A percentile compares a stretch with the other conserved stretches of the same genome.
These are phyloP conservation scores for Mollisia scopiformis DNA, from an alignment of 2,329 filamentous ascomycete species.

Conservation along the genomic window DNA sequence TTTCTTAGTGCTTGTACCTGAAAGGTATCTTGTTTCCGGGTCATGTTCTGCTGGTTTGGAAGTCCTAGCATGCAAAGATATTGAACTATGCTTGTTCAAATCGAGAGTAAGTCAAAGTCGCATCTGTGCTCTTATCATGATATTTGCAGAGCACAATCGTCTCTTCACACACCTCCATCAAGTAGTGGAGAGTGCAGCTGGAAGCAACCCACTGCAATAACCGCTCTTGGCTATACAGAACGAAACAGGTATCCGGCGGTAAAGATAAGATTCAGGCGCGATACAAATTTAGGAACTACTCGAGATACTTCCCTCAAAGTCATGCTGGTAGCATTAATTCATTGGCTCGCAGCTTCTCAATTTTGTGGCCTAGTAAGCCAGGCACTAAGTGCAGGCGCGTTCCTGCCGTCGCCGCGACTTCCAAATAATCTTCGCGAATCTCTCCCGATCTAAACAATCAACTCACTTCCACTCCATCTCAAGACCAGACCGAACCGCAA, in stretches of 20 bases:
- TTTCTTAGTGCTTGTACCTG: not conserved
- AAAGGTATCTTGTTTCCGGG: no score
- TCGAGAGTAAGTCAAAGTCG: no score
- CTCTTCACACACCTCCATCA: no score
- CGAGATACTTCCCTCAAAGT: not conserved
- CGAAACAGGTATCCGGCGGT: not conserved
- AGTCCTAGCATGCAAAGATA: no score
- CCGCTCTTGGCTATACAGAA: no score
- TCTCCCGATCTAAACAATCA: not conserved
- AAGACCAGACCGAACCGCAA: not conserved
- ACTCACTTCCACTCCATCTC: not conserved
- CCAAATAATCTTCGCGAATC: not conserved
- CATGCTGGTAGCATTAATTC: not conserved
- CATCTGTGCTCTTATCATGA: no score
- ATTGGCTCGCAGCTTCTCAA: not conserved
- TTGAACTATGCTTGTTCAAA: no score
- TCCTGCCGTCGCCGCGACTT: not conserved
- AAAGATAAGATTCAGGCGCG: not conserved
- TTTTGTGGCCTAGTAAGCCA: not conserved
- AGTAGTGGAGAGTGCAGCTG: no score
- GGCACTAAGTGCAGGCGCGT: not conserved
- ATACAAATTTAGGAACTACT: not conserved
- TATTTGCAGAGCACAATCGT: no score
- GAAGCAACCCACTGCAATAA: no score
- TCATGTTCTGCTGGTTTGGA: no score